Evolutionary conservation across 1,284 basidiomycete genomes (phyloP).

Genomic region (Coniferiporia sulphurascens): DNA sequence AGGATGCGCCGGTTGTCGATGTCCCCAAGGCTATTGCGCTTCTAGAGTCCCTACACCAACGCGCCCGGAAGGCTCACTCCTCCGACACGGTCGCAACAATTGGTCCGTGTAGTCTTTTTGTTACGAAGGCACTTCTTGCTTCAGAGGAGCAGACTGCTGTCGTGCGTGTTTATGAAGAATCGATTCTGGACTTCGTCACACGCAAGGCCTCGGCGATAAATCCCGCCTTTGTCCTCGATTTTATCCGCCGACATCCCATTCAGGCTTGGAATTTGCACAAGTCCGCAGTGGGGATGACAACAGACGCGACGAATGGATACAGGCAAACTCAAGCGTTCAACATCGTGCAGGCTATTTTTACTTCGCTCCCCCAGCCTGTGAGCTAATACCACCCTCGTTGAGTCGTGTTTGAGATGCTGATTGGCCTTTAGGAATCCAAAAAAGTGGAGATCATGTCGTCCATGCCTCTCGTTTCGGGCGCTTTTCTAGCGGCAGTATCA

Average conservation of each 20-base stretch:
- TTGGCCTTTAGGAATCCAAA: conserved; percentile 21
- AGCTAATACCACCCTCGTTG: conserved; percentile 9
- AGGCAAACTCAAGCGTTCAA: conserved; percentile 72
- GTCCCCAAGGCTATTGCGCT: conserved; percentile 39
- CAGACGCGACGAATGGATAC: conserved; percentile 67
- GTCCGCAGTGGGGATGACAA: conserved; percentile 50
- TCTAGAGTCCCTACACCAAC: conserved; percentile 66
- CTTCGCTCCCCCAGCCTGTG: conserved; percentile 32
- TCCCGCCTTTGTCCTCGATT: conserved; percentile 74
- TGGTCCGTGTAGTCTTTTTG: conserved; percentile 68
- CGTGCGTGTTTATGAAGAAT: conserved; percentile 57
- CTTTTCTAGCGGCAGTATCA: conserved; percentile 47
- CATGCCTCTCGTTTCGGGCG: conserved; percentile 46
- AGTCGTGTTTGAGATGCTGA: not conserved
- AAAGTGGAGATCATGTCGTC: conserved; percentile 43
- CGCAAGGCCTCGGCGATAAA: conserved; percentile 80
- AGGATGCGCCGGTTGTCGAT: conserved; percentile 56
- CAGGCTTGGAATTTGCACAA: conserved; percentile 66
- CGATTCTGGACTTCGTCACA: conserved; percentile 74
- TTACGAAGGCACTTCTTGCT: conserved; percentile 54
- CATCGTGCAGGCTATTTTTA: conserved; percentile 65
- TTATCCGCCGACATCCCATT: conserved; percentile 63
- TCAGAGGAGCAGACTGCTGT: conserved; percentile 42
- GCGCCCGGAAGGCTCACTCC: conserved; percentile 66
- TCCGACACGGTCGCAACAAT: conserved; percentile 63